Conservation (phyloP, 2,329 filamentous ascomycete genomes). For the Aspergillus udagawae region DNA sequence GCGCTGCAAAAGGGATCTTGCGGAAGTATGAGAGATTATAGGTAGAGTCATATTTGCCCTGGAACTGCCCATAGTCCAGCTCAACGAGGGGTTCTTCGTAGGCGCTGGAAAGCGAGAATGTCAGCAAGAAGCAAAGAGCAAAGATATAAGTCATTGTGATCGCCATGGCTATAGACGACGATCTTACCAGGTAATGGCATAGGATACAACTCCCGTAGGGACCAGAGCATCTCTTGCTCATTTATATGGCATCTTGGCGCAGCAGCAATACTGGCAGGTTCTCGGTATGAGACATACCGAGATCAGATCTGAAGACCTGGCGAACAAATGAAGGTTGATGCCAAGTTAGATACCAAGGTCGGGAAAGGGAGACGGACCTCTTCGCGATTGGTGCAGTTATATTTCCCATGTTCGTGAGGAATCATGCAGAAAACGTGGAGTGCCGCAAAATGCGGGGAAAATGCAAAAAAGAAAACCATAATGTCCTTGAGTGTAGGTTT, state of each 20-base stretch:
- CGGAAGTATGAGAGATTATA: slow-evolving; percentile 59
- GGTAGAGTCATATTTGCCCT: slow-evolving; percentile 47
- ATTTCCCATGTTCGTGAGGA: not conserved
- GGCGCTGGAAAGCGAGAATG: slow-evolving; percentile 8
- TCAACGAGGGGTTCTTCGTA: slow-evolving; percentile 34
- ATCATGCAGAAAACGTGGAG: slow-evolving; percentile 2
- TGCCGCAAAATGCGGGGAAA: slow-evolving; percentile 7
- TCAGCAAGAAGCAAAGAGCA: slow-evolving; percentile 4
- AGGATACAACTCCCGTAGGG: not conserved
- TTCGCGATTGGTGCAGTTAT: slow-evolving; percentile 27
- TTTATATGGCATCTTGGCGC: not conserved
- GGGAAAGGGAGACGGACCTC: not conserved
- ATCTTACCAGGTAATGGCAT: not conserved
- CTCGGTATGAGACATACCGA: slow-evolving; percentile 14
- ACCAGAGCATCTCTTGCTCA: not conserved
- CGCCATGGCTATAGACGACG: slow-evolving; percentile 9
- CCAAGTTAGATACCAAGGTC: not conserved
- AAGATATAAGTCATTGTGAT: slow-evolving; percentile 1
- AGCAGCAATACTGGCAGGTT: not conserved
- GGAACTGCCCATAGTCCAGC: slow-evolving; percentile 51
- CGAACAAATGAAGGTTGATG: not conserved
- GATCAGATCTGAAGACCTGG: not conserved
- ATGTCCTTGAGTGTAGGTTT: not conserved
- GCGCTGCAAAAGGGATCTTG: slow-evolving; percentile 59
- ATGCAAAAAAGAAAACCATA: not conserved